Conservation (phyloP, 768 basidiomycete species). For the Tricholoma flavovirens region DNA sequence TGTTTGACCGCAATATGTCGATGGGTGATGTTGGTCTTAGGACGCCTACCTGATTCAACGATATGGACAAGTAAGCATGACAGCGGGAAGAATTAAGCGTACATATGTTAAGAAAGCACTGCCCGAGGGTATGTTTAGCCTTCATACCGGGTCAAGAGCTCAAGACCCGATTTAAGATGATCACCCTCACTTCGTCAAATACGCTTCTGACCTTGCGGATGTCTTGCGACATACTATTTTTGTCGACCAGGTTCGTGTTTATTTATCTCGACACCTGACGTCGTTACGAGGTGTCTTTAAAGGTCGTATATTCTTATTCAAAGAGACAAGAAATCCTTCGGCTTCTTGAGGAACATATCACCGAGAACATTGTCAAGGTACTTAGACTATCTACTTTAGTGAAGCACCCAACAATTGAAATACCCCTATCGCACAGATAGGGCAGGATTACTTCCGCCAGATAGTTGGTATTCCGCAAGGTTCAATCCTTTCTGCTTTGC, state of each 20-base stretch:
- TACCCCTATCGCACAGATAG: constrained; percentile 51
- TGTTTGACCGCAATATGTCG: constrained; percentile 1
- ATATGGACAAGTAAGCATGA: constrained; percentile 60
- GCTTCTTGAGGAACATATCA: constrained; percentile 85
- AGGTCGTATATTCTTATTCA: constrained; percentile 46
- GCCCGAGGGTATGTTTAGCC: constrained; percentile 48
- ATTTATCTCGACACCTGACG: background rate
- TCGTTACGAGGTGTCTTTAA: background rate
- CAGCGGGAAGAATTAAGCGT: constrained; percentile 51
- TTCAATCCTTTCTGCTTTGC: constrained; percentile 87
- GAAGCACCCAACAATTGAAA: background rate
- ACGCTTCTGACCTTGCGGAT: constrained; percentile 63
- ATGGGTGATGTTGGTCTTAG: constrained; percentile 28
- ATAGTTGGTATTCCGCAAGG: constrained; percentile 96
- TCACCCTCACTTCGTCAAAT: constrained; percentile 63
- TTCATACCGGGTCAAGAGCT: background rate
- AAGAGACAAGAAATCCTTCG: constrained; percentile 57
- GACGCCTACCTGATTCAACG: constrained; percentile 67
- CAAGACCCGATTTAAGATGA: constrained; percentile 47
- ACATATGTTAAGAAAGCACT: constrained; percentile 55
- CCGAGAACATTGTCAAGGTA: constrained; percentile 88
- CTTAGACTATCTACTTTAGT: background rate
- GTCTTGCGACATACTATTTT: constrained; percentile 74
- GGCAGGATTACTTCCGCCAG: constrained; percentile 76
- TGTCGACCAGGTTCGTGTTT: constrained; percentile 63